A percentile compares a stretch with the other conserved stretches of the same genome.
Evolutionary conservation across 1,139 yeast species (phyloP).

Genomic region (Blastobotrys malaysiensis): DNA sequence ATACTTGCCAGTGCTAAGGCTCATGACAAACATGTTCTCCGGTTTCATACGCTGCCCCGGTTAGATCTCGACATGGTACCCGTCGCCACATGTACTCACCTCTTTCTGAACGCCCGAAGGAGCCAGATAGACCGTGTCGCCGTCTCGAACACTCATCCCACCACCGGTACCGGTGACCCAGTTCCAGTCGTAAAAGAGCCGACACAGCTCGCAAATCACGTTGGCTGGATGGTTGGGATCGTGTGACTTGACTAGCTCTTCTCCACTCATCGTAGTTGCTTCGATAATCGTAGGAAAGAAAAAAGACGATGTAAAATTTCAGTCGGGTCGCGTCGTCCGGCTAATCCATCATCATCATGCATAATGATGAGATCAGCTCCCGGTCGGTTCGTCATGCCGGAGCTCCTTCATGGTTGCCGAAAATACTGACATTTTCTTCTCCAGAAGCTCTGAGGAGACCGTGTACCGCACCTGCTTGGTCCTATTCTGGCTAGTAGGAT

Average conservation of each 20-base stretch:
- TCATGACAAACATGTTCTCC: constrained; percentile 75
- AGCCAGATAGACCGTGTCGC: constrained; percentile 62
- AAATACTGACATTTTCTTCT: neutral
- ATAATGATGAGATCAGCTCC: neutral
- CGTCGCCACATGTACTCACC: constrained; percentile 19
- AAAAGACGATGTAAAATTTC: neutral
- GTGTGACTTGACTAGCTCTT: constrained; percentile 37
- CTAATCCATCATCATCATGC: constrained; percentile 1
- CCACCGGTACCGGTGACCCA: constrained; percentile 99
- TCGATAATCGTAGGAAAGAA: neutral
- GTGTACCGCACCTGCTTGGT: neutral
- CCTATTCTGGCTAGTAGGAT: neutral
- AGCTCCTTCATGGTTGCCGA: neutral
- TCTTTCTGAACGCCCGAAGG: constrained; percentile 97
- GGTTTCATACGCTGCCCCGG: constrained; percentile 54
- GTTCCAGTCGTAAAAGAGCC: constrained; percentile 67
- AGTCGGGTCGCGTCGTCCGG: neutral
- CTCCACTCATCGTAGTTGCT: constrained; percentile 15
- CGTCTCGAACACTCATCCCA: constrained; percentile 75
- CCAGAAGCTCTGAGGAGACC: neutral
- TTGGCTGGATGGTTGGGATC: constrained; percentile 79
- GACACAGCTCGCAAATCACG: constrained; percentile 76
- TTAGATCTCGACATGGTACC: constrained; percentile 3
- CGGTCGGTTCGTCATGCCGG: neutral
- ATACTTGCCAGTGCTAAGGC: constrained; percentile 48